A percentile compares a stretch with the other conserved stretches of the same genome.
phyloP scores from a whole-genome alignment of 306 rosid genomes.

The Vigna unguiculata region DNA sequence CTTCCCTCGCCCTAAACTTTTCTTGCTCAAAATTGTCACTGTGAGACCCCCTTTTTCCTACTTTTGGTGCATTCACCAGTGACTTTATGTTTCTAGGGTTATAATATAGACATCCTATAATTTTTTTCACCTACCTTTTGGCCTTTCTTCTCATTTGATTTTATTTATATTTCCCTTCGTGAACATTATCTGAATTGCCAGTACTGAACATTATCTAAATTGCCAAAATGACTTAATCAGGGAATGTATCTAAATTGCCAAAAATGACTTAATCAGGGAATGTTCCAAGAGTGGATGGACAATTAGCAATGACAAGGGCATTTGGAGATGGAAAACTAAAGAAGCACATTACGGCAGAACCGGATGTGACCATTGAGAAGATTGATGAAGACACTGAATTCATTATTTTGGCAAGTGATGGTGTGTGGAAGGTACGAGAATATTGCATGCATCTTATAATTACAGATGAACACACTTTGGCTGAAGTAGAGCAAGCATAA shows the following conservation, averaged over 20 bases:
- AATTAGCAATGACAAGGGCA: slow-evolving; percentile 69
- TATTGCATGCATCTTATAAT: not conserved
- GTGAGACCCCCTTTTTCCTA: not conserved
- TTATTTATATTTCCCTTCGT: slow-evolving; percentile 19
- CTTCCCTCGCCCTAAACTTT: not conserved
- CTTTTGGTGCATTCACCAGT: not conserved
- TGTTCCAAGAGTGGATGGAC: slow-evolving; percentile 68
- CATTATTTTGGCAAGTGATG: slow-evolving; percentile 60
- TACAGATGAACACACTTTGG: not conserved
- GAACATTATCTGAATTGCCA: too few relatives aligned
- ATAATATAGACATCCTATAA: not conserved
- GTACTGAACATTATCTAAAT: slow-evolving; percentile 1
- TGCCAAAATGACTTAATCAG: slow-evolving; percentile 53
- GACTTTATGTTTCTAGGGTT: not conserved
- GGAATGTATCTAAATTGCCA: slow-evolving; percentile 43
- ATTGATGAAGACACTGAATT: slow-evolving; percentile 54
- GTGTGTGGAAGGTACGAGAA: slow-evolving; percentile 60
- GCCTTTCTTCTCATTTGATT: not conserved
- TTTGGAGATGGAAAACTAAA: slow-evolving; percentile 68
- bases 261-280: too few relatives aligned
- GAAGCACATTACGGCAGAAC: slow-evolving; percentile 61
- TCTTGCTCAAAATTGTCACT: not conserved
- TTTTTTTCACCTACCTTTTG: not conserved
- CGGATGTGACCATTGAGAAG: slow-evolving; percentile 53
- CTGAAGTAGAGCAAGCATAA: not conserved